A percentile compares a stretch with the other conserved stretches of the same genome.
Conservation (phyloP, 1,284 basidiomycete species). For the Serendipita sp. region DNA sequence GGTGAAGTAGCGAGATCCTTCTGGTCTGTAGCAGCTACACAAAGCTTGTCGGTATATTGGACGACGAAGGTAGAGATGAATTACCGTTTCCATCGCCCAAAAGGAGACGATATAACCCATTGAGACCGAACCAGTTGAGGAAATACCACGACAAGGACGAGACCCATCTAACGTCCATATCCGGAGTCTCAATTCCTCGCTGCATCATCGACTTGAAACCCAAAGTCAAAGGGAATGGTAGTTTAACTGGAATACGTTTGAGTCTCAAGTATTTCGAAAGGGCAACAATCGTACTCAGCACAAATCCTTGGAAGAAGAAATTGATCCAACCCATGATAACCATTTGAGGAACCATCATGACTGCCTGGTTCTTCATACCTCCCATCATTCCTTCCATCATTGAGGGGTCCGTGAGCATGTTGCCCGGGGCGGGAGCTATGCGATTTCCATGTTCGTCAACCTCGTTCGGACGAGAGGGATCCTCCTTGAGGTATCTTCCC, state of each 20-base stretch:
- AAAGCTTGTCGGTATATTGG: constrained; percentile 3
- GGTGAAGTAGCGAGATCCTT: constrained; percentile 60
- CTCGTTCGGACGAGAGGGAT: constrained; percentile 33
- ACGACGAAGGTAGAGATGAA: constrained; percentile 19
- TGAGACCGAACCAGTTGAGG: constrained; percentile 94
- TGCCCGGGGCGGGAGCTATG: constrained; percentile 48
- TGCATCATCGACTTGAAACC: constrained; percentile 99
- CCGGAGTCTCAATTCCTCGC: constrained; percentile 85
- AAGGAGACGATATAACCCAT: constrained; percentile 86
- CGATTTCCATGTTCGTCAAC: constrained; percentile 33
- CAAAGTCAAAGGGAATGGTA: constrained; percentile 92
- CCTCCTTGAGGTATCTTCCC: constrained; percentile 51
- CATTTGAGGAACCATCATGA: constrained; percentile 97
- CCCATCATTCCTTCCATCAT: constrained; percentile 99
- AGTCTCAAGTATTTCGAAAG: constrained; percentile 1
- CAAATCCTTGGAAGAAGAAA: constrained; percentile 97
- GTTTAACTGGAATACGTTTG: constrained; percentile 52
- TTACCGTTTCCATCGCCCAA: constrained; percentile 83
- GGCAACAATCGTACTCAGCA: constrained; percentile 55
- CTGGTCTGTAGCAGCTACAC: constrained; percentile 58
- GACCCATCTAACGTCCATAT: constrained; percentile 98
- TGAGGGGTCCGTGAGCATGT: constrained; percentile 67
- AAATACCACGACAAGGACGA: constrained; percentile 99
- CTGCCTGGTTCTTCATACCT: constrained; percentile 97
- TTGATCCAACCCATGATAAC: constrained; percentile 99